phyloP scores from a whole-genome alignment of 2,329 filamentous ascomycete species.

The Aureobasidium sp. region DNA sequence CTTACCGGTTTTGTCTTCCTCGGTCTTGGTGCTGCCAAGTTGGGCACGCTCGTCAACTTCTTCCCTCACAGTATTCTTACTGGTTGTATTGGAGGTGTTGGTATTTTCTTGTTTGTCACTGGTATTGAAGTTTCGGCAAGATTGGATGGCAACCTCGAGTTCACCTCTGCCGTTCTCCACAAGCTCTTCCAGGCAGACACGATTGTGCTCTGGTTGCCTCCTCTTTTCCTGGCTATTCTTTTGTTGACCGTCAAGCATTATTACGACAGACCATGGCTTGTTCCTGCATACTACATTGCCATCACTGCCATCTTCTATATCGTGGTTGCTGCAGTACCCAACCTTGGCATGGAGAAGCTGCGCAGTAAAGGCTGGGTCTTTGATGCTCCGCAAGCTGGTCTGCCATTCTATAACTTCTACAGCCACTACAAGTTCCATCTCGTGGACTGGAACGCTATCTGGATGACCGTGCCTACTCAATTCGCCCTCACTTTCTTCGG shows the following conservation, averaged over 20 bases:
- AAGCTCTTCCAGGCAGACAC: slow-evolving; percentile 67
- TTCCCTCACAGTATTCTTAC: slow-evolving; percentile 95
- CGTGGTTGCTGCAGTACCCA: slow-evolving; percentile 60
- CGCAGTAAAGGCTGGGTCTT: slow-evolving; percentile 84
- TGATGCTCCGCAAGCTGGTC: slow-evolving; percentile 68
- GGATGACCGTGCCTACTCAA: slow-evolving; percentile 87
- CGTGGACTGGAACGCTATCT: slow-evolving; percentile 74
- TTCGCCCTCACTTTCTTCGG: slow-evolving; percentile 96
- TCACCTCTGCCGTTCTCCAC: slow-evolving; percentile 65
- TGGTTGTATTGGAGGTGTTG: slow-evolving; percentile 93
- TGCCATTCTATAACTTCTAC: slow-evolving; percentile 98
- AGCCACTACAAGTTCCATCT: slow-evolving; percentile 61
- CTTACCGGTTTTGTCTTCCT: slow-evolving; percentile 90
- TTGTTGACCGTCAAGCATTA: slow-evolving; percentile 70
- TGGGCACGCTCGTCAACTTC: slow-evolving; percentile 91
- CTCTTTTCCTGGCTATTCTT: slow-evolving; percentile 64
- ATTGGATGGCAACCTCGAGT: slow-evolving; percentile 75
- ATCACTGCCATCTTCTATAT: slow-evolving; percentile 73
- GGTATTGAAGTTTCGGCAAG: slow-evolving; percentile 90
- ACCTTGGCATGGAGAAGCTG: slow-evolving; percentile 57
- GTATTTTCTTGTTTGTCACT: slow-evolving; percentile 86
- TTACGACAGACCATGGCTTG: slow-evolving; percentile 71
- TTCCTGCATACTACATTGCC: slow-evolving; percentile 76
- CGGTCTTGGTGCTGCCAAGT: slow-evolving; percentile 73
- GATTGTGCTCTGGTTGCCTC: slow-evolving; percentile 72